Percentiles rank a stretch among this genome's conserved stretches.
Conservation (phyloP, 2,329 filamentous ascomycete genomes). For the Colletotrichum sp. region DNA sequence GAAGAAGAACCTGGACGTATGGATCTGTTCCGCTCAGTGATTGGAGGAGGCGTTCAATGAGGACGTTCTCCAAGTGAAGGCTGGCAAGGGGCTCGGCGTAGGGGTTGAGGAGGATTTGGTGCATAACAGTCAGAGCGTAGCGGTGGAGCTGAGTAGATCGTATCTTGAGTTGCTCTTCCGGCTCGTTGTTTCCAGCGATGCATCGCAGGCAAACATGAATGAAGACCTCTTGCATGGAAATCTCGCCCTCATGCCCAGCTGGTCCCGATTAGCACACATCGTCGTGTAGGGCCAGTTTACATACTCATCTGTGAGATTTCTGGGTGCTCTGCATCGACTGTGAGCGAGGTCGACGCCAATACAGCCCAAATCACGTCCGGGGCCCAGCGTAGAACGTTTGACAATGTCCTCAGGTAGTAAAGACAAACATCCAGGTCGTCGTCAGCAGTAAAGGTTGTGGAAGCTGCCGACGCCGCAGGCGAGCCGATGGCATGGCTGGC, state of each 20-base stretch:
- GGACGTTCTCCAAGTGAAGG: constrained; percentile 71
- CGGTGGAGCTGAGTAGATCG: constrained; percentile 73
- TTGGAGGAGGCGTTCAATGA: constrained; percentile 72
- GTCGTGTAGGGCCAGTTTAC: constrained; percentile 30
- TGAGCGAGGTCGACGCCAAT: constrained; percentile 66
- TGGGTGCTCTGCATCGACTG: constrained; percentile 49
- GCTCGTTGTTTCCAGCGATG: constrained; percentile 50
- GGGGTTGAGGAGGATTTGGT: constrained; percentile 71
- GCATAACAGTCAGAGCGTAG: constrained; percentile 71
- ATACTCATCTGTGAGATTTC: constrained; percentile 56
- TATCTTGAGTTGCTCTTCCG: constrained; percentile 42
- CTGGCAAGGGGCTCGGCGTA: constrained; percentile 63
- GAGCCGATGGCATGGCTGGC: constrained; percentile 27
- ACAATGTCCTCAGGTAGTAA: constrained; percentile 79
- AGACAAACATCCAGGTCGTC: constrained; percentile 79
- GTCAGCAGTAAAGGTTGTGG: constrained; percentile 50
- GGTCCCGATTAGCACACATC: constrained; percentile 24
- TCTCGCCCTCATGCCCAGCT: constrained; percentile 60
- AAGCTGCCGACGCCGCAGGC: constrained; percentile 28
- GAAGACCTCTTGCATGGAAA: constrained; percentile 72
- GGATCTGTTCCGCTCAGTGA: constrained; percentile 68
- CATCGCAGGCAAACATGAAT: constrained; percentile 70
- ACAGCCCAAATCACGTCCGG: constrained; percentile 74
- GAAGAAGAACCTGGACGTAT: constrained; percentile 76
- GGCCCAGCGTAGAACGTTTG: constrained; percentile 73